Evolutionary conservation across 257 asterid genomes (phyloP).

Genomic region (Solanum verrucosum): DNA sequence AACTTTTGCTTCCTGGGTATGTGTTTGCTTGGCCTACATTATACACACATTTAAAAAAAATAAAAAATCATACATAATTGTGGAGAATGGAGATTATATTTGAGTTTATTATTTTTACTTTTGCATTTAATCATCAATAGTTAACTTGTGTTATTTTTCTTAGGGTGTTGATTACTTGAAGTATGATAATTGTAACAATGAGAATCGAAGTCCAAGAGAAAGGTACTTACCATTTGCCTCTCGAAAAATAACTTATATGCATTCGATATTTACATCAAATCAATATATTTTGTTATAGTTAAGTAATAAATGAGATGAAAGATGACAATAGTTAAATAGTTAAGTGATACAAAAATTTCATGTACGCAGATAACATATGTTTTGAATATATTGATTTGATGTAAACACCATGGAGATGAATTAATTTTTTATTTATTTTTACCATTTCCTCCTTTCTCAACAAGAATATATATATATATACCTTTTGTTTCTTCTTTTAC

Average conservation of each 20-base stretch:
- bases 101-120: not conserved
- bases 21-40: not conserved
- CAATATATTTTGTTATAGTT: not conserved
- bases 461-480: not conserved
- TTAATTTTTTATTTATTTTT: too few species aligned
- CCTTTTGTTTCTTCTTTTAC: not conserved
- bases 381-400: not conserved
- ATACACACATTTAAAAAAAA: not conserved
- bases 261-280: not conserved
- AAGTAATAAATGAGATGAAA: not conserved
- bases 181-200: slow-evolving; percentile 80
- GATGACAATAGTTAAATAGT: not conserved
- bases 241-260: not conserved
- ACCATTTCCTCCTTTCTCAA: not conserved
- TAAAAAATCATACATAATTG: not conserved
- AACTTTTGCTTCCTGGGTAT: slow-evolving; percentile 89
- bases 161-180: slow-evolving; percentile 92
- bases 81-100: not conserved
- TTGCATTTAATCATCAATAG: not conserved
- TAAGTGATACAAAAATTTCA: not conserved
- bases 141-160: not conserved
- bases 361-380: not conserved
- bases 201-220: slow-evolving; percentile 8
- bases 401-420: not conserved
- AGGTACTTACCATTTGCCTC: not conserved